Conservation (phyloP, 768 basidiomycete genomes). For the Hygrophoropsis aurantiaca region DNA sequence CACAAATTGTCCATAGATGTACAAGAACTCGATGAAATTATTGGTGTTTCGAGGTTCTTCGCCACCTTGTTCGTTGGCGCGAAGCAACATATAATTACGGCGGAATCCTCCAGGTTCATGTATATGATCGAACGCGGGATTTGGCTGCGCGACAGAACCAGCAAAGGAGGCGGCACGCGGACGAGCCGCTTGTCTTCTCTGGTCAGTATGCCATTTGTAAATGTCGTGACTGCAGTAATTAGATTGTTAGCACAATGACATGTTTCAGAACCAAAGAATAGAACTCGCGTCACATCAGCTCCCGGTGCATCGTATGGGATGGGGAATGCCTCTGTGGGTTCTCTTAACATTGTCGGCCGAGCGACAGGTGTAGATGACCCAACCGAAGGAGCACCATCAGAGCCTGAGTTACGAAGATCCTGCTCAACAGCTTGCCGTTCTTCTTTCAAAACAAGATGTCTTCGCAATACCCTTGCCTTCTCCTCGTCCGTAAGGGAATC, state of each 20-base stretch:
- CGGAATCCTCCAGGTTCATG: slow-evolving; percentile 95
- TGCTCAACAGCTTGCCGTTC: slow-evolving; percentile 43
- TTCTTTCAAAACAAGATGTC: slow-evolving; percentile 77
- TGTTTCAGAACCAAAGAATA: slow-evolving; percentile 2
- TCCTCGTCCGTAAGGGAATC: slow-evolving; percentile 77
- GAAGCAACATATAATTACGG: slow-evolving; percentile 79
- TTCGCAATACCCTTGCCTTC: slow-evolving; percentile 76
- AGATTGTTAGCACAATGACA: slow-evolving; percentile 12
- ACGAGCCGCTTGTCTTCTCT: slow-evolving; percentile 57
- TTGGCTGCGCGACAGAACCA: slow-evolving; percentile 47
- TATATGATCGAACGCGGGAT: slow-evolving; percentile 89
- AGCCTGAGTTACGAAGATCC: slow-evolving; percentile 9
- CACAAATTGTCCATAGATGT: slow-evolving; percentile 95
- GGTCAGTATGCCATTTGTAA: slow-evolving; percentile 92
- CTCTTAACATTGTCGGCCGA: slow-evolving; percentile 28
- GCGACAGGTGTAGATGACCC: slow-evolving; percentile 26
- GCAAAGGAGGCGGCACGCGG: slow-evolving; percentile 72
- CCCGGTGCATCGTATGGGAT: slow-evolving; percentile 86
- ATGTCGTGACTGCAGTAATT: slow-evolving; percentile 69
- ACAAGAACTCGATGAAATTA: slow-evolving; percentile 94
- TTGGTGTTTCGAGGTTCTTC: slow-evolving; percentile 65
- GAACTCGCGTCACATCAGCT: slow-evolving; percentile 87
- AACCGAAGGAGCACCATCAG: slow-evolving; percentile 17
- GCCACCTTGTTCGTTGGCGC: slow-evolving; percentile 63
- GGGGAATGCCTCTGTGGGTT: slow-evolving; percentile 75